These are phyloP conservation scores for Eucalyptus pumila DNA, from an alignment of 345 rosid genomes.

Conservation along the genomic window DNA sequence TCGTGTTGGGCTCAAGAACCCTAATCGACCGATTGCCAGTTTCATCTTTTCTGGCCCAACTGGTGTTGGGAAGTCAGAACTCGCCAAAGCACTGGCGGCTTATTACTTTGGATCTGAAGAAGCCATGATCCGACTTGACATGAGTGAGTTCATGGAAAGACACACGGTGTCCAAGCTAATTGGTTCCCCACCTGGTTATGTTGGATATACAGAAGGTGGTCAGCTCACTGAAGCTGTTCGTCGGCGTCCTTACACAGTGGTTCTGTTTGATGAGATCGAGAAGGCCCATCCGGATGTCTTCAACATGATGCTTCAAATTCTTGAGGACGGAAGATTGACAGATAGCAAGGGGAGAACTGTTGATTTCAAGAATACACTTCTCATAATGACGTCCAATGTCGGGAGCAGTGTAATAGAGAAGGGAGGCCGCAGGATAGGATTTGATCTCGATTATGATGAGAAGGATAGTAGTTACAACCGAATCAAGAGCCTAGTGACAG, in stretches of 20 bases:
- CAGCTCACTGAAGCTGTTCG: conserved; percentile 53
- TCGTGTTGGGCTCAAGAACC: conserved; percentile 50
- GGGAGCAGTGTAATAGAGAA: conserved; percentile 27
- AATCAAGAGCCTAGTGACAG: conserved; percentile 19
- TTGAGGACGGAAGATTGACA: conserved; percentile 51
- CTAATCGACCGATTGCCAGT: conserved; percentile 53
- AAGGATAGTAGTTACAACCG: conserved; percentile 12
- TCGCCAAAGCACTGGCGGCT: conserved; percentile 44
- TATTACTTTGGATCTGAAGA: conserved; percentile 53
- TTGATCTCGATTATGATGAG: conserved; percentile 8
- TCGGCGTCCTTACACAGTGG: conserved; percentile 34
- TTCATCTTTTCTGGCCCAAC: conserved; percentile 58
- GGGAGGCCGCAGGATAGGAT: conserved; percentile 3
- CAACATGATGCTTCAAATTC: conserved; percentile 49
- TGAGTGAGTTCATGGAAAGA: conserved; percentile 69
- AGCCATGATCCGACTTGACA: conserved; percentile 53
- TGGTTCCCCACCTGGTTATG: conserved; percentile 60
- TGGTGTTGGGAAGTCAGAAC: conserved; percentile 57
- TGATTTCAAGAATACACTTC: conserved; percentile 50
- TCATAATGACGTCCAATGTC: conserved; percentile 54
- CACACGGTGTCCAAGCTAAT: conserved; percentile 50
- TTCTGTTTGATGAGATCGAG: conserved; percentile 58
- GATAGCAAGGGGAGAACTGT: conserved; percentile 50
- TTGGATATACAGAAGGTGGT: conserved; percentile 50
- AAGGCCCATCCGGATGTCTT: conserved; percentile 57